Conservation (phyloP, 2,329 filamentous ascomycete genomes). For the Myriosclerotinia curreyana region DNA sequence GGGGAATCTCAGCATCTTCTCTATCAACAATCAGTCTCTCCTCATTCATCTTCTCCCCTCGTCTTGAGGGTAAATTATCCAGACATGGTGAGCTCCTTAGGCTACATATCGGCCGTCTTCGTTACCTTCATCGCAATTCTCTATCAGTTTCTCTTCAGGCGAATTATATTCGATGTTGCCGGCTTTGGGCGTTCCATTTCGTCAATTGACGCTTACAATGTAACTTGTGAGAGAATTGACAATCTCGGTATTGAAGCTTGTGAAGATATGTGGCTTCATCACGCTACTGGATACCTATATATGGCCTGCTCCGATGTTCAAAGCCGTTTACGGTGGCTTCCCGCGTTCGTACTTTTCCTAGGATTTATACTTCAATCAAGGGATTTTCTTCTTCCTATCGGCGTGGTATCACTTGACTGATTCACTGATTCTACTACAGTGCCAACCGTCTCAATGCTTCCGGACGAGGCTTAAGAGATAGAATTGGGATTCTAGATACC, state of each 20-base stretch:
- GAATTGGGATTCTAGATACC: slow-evolving; percentile 35
- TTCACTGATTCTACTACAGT: slow-evolving; percentile 21
- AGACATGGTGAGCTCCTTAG: slow-evolving; percentile 23
- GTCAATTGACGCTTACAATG: slow-evolving; percentile 39
- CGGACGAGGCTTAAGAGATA: slow-evolving; percentile 30
- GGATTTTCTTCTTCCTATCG: not conserved
- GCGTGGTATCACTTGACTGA: not conserved
- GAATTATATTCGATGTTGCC: slow-evolving; percentile 36
- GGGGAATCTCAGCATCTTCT: not conserved
- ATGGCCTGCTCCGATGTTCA: slow-evolving; percentile 34
- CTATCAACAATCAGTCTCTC: not conserved
- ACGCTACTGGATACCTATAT: slow-evolving; percentile 34
- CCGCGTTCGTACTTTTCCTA: slow-evolving; percentile 31
- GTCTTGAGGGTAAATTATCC: not conserved
- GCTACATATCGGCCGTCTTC: slow-evolving; percentile 26
- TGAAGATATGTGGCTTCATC: slow-evolving; percentile 38
- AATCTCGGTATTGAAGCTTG: slow-evolving; percentile 34
- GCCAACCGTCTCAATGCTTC: slow-evolving; percentile 32
- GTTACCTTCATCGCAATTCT: slow-evolving; percentile 32
- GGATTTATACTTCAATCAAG: not conserved
- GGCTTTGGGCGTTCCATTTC: slow-evolving; percentile 38
- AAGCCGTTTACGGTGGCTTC: slow-evolving; percentile 33
- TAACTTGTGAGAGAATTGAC: slow-evolving; percentile 32
- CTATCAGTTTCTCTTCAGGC: slow-evolving; percentile 39
- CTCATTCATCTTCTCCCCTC: not conserved